Evolutionary conservation across 2,329 filamentous ascomycete genomes (phyloP), one percentile per base, ranked within the genome.

Genomic region (Cadophora sp.): DNA sequence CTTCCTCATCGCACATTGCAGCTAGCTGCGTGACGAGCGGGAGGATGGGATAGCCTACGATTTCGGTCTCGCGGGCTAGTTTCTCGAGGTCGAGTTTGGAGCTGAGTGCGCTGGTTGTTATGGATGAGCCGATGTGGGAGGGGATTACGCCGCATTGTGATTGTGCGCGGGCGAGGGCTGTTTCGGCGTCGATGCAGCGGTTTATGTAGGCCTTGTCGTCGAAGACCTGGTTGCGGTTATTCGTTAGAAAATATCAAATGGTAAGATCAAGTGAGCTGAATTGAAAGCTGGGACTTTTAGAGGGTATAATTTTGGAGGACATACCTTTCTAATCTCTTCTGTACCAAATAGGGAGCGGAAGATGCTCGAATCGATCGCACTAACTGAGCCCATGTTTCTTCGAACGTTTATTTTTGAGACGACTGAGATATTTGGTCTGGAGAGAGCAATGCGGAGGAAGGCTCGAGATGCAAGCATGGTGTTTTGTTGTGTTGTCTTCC

Each of bases 21-120:
- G 80, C 80, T 27, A 86, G 74, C 66, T 86, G 84, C 43, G 81
- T 78, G 2, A 85, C 81, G 14, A 86, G 71, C 0, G 83, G 82
- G 0, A 86, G 77, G 9, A 86, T 83, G 0, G 84, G 84, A 63
- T 86, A 86, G 1, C 84, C 84, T 0, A 86, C 83, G 53, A 84
- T 84, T 59, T 86, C 84, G 0, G 84, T 85, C 55, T 74, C 72
- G 18, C 65, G 60, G 4, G 78, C 77, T 6, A 83, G 74, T 33
- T 77, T 76, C 3, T 83, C 80, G n/a, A 80, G 79, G 48, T 83
- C 80, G 11, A 85, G 73, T 16, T 78, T 76, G 30, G 74, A 72
- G 47, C 62, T 77, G 74, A 66, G 75, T 71, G 62, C 55, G 39
- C 64, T 59, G n/a, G 66, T 51, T 8, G 77, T 84, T 62, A 83